Base-by-base conservation (phyloP, 2,329 filamentous ascomycete genomes). In the Cercospora brassicicola region DNA sequence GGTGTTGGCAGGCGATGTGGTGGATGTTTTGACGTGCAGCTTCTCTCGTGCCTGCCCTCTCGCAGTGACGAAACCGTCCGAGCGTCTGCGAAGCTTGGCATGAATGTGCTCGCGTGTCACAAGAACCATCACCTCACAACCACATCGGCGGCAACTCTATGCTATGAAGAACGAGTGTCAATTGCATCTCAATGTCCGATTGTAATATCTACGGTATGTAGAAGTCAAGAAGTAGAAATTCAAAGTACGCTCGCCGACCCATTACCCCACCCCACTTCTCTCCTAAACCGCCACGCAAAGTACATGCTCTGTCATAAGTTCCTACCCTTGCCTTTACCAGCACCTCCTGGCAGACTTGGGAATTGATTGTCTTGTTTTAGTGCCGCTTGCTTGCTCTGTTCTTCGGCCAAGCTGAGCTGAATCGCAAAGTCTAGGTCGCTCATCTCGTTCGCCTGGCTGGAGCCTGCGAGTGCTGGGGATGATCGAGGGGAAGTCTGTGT, bases 371-470 rank as follows among this genome's bases (percentile, higher is more conserved):
- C 62, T n/a, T 30, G 53, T 11, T 61, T 67, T 4, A 30, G 64
- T 5, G 53, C 69, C 56, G 61, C 68, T 42, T 67, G 56, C 66
- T 71, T 72, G 74, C 84, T 86, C 74, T 85, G 80, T 72, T 87
- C 84, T 73, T 89, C 87, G 0, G 83, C 87, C 60, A 89, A 79
- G 75, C 88, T 90, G 28, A 90, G 75, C 75, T 88, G 87, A 69
- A 89, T 78, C 0, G 88, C 88, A 75, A 87, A 87, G 68, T 89
- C 86, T 33, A 90, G 74, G 76, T 90, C 88, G 55, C 84, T 82
- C 69, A 86, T 78, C 73, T 88, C 85, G 45, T 73, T 73, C 5
- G 75, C 77, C 72, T 75, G 82, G 73, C 74, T 78, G 23, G 73
- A 71, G 28, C 77, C 79, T 78, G 71, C 80, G 75, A 69, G 77